phyloP scores from a whole-genome alignment of 495 filamentous ascomycete genomes.

The Aspergillus homomorphus region DNA sequence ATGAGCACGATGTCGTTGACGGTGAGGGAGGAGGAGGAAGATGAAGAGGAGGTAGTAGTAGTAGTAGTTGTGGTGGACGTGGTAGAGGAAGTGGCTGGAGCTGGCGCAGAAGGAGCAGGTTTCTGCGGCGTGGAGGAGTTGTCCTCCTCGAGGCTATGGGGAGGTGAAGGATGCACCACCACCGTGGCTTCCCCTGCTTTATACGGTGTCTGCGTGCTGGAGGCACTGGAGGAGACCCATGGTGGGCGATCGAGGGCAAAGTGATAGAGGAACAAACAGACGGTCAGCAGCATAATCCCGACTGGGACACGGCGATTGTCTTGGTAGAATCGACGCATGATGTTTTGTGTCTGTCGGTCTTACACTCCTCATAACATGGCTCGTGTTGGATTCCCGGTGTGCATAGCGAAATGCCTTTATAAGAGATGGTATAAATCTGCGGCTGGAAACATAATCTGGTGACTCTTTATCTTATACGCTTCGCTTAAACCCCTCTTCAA shows the following conservation, averaged over 20 bases:
- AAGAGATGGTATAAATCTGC: too few relatives aligned
- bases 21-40: slow-evolving; percentile 13
- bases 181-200: background rate
- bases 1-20: slow-evolving; percentile 35
- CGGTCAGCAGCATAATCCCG: slow-evolving; percentile 27
- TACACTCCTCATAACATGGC: background rate
- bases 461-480: too few relatives aligned
- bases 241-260: slow-evolving; percentile 21
- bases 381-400: background rate
- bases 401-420: too few relatives aligned
- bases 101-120: background rate
- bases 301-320: slow-evolving; percentile 29
- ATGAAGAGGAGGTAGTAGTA: slow-evolving; percentile 2
- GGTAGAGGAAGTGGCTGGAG: background rate
- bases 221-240: background rate
- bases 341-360: background rate
- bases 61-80: background rate
- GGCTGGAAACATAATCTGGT: too few relatives aligned
- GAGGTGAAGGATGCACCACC: background rate
- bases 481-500: too few relatives aligned
- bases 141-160: background rate
- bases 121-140: background rate
- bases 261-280: slow-evolving; percentile 27
- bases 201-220: background rate
- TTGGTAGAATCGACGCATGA: slow-evolving; percentile 22